A percentile compares a stretch with the other conserved stretches of the same genome.
phyloP scores from a whole-genome alignment of 2,329 filamentous ascomycete genomes.

The Trichophyton benhamiae region DNA sequence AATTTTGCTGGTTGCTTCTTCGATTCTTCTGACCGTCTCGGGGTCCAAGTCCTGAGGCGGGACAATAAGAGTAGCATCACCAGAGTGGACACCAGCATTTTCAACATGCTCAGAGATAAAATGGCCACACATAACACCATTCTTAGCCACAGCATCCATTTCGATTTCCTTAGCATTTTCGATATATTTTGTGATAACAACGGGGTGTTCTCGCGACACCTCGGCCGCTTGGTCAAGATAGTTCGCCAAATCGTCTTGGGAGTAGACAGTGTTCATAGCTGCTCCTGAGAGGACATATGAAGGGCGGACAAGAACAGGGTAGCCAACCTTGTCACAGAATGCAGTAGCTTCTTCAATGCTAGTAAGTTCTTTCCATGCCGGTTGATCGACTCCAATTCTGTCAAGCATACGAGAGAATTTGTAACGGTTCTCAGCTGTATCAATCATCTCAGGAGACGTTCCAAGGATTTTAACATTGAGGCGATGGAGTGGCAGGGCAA shows the following conservation, averaged over 20 bases:
- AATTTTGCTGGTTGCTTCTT: constrained; percentile 91
- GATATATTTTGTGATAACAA: constrained; percentile 99
- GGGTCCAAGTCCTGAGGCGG: constrained; percentile 85
- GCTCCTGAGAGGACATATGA: constrained; percentile 95
- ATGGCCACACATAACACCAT: constrained; percentile 81
- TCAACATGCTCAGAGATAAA: constrained; percentile 99
- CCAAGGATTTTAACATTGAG: constrained; percentile 85
- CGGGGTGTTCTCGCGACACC: constrained; percentile 87
- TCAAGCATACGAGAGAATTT: constrained; percentile 99
- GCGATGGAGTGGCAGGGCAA: constrained; percentile 76
- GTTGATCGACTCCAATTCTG: constrained; percentile 86
- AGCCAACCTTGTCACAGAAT: constrained; percentile 81
- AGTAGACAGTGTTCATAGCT: constrained; percentile 99
- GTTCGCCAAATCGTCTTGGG: constrained; percentile 75
- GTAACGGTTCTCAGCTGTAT: constrained; percentile 91
- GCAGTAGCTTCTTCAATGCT: constrained; percentile 79
- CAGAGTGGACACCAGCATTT: constrained; percentile 96
- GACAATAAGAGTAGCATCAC: constrained; percentile 88
- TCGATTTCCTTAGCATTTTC: constrained; percentile 99
- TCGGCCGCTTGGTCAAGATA: constrained; percentile 85
- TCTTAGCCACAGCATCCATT: constrained; percentile 92
- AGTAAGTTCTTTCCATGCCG: constrained; percentile 93
- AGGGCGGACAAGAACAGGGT: constrained; percentile 87
- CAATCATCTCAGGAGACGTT: constrained; percentile 98
- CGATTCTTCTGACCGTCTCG: constrained; percentile 81